These are phyloP conservation scores for Myriosclerotinia scirpicola DNA, from an alignment of 2,329 filamentous ascomycete species.

Conservation along the genomic window DNA sequence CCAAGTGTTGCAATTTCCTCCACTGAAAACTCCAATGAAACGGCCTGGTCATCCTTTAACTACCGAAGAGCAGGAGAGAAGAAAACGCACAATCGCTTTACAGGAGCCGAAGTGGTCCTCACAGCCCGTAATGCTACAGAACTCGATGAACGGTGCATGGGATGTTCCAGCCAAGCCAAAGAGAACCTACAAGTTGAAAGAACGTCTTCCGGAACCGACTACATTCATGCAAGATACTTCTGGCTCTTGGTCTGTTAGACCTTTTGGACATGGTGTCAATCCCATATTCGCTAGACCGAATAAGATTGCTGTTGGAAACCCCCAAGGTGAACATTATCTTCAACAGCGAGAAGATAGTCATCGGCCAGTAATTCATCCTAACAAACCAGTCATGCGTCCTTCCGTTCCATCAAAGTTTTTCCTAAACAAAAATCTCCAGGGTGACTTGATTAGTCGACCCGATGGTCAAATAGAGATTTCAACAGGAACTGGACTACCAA, in stretches of 20 bases:
- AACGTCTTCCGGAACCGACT: conserved; percentile 36
- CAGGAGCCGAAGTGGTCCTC: conserved; percentile 28
- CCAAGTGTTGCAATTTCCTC: neutral
- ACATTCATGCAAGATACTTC: conserved; percentile 38
- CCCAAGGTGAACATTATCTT: conserved; percentile 28
- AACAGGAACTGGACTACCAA: neutral
- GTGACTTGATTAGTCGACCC: conserved; percentile 2
- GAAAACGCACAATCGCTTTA: conserved; percentile 4
- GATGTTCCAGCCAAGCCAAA: conserved; percentile 22
- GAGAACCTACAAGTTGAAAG: conserved; percentile 19
- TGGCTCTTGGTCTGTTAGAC: conserved; percentile 37
- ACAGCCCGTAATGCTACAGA: conserved; percentile 30
- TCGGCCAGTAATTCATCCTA: conserved; percentile 35
- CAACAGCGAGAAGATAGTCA: conserved; percentile 30
- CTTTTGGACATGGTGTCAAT: conserved; percentile 39
- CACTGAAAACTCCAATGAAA: neutral
- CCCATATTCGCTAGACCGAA: conserved; percentile 37
- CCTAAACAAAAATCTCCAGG: conserved; percentile 12
- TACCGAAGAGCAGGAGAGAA: conserved; percentile 24
- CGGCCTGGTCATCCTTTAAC: conserved; percentile 7
- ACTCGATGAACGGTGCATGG: conserved; percentile 38
- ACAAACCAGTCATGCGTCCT: conserved; percentile 29
- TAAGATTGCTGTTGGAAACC: conserved; percentile 33
- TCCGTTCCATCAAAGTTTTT: conserved; percentile 29
- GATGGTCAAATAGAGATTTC: neutral